Evolutionary conservation across 305 asterid species (phyloP).

Genomic region (Fraxinus greggii): DNA sequence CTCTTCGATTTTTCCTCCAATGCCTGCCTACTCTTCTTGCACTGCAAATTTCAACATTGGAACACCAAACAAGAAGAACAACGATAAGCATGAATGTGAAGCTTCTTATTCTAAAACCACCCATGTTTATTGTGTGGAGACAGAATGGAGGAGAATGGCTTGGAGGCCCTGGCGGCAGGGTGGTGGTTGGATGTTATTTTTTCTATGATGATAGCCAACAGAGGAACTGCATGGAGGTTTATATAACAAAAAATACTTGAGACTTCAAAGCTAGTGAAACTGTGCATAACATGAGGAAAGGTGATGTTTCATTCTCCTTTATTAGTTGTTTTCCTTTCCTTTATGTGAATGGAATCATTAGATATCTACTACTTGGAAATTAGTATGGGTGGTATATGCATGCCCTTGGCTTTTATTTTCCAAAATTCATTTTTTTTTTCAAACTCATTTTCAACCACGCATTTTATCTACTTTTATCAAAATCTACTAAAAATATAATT

Average conservation of each 20-base stretch:
- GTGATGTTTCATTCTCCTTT: conserved; percentile 32
- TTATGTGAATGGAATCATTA: conserved; percentile 21
- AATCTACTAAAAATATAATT: too few species aligned
- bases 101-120: conserved; percentile 44
- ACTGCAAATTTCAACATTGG: conserved; percentile 50
- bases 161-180: conserved; percentile 15
- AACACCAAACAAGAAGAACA: conserved; percentile 51
- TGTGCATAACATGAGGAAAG: conserved; percentile 30
- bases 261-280: conserved; percentile 6
- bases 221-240: conserved; percentile 43
- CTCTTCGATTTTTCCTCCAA: conserved; percentile 44
- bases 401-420: conserved; percentile 19
- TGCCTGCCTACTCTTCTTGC: conserved; percentile 64
- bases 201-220: conserved; percentile 23
- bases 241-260: conserved; percentile 40
- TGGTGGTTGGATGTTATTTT: conserved; percentile 12
- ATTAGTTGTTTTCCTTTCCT: conserved; percentile 33
- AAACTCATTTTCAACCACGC: not conserved
- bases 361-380: conserved; percentile 27
- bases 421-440: not conserved
- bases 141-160: conserved; percentile 24
- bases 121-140: conserved; percentile 40
- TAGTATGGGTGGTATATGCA: conserved; percentile 24
- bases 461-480: too few species aligned
- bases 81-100: conserved; percentile 46